Conservation (phyloP, 805 yeast genomes). For the Nakazawaea pomicola region DNA sequence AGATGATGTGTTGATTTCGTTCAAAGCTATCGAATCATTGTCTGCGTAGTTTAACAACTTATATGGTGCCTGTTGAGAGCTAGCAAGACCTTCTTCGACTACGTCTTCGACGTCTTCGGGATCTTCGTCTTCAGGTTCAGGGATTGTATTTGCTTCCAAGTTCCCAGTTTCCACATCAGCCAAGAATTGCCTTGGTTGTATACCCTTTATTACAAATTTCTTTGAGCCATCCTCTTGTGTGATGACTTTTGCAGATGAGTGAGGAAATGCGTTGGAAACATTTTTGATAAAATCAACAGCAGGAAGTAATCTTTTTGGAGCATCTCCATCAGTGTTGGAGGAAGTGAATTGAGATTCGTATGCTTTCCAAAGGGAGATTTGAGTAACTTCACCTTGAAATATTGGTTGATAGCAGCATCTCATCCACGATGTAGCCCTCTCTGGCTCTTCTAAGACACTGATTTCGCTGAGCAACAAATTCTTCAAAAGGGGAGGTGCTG, state of each 20-base stretch:
- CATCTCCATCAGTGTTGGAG: constrained; percentile 35
- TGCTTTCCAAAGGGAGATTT: constrained; percentile 91
- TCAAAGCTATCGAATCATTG: constrained; percentile 27
- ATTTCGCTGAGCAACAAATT: constrained; percentile 54
- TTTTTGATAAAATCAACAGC: constrained; percentile 97
- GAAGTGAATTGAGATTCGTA: constrained; percentile 81
- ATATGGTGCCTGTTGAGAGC: constrained; percentile 24
- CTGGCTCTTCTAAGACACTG: constrained; percentile 70
- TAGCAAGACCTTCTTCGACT: constrained; percentile 15
- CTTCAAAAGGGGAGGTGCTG: constrained; percentile 57
- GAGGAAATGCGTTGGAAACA: constrained; percentile 82
- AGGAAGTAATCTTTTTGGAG: constrained; percentile 61
- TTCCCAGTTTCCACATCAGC: constrained; percentile 46
- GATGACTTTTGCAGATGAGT: constrained; percentile 91
- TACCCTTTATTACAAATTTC: constrained; percentile 89
- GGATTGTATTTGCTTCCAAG: constrained; percentile 15
- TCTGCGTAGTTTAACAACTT: constrained; percentile 26
- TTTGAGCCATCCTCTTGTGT: constrained; percentile 58
- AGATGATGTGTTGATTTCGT: constrained; percentile 36
- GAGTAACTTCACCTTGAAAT: constrained; percentile 81
- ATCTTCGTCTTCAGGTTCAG: constrained; percentile 11
- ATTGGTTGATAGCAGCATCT: constrained; percentile 83
- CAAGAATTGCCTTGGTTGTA: constrained; percentile 72
- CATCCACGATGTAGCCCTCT: constrained; percentile 92
- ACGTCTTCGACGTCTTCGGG: constrained; percentile 15